These are phyloP conservation scores for Fusarium acutatum DNA, from an alignment of 2,329 filamentous ascomycete species.

Conservation along the genomic window DNA sequence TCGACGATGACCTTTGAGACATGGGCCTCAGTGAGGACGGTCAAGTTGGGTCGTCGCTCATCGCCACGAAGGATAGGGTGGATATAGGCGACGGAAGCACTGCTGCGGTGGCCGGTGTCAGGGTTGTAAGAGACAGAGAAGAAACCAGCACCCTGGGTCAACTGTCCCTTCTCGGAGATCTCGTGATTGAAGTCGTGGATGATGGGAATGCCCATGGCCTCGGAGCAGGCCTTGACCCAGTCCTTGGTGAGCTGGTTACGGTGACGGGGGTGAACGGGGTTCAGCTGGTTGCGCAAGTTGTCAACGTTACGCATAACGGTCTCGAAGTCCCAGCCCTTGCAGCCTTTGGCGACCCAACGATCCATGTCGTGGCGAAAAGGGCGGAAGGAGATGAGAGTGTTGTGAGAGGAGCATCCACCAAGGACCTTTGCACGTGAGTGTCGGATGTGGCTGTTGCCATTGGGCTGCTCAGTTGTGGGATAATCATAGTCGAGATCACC, in stretches of 20 bases:
- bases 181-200: slow-evolving; percentile 88
- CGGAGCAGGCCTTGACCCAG: slow-evolving; percentile 84
- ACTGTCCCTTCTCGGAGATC: slow-evolving; percentile 75
- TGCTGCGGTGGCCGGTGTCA: slow-evolving; percentile 83
- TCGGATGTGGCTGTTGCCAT: slow-evolving; percentile 89
- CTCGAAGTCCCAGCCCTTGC: slow-evolving; percentile 86
- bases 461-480: slow-evolving; percentile 87
- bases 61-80: slow-evolving; percentile 88
- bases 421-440: slow-evolving; percentile 93
- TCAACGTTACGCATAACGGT: slow-evolving; percentile 83
- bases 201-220: slow-evolving; percentile 80
- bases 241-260: slow-evolving; percentile 91
- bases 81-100: slow-evolving; percentile 90
- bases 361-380: slow-evolving; percentile 90
- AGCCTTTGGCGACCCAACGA: slow-evolving; percentile 83
- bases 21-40: slow-evolving; percentile 87
- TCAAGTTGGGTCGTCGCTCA: slow-evolving; percentile 84
- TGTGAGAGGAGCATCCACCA: slow-evolving; percentile 92
- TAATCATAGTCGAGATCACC: slow-evolving; percentile 94
- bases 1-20: slow-evolving; percentile 82
- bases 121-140: slow-evolving; percentile 93
- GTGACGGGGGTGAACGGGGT: slow-evolving; percentile 85
- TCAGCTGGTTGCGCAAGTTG: slow-evolving; percentile 88
- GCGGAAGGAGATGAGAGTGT: slow-evolving; percentile 91
- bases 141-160: slow-evolving; percentile 84